These are phyloP conservation scores for Pythium insidiosum DNA, from an alignment of 352 stramenopile genomes.

Conservation along the genomic window DNA sequence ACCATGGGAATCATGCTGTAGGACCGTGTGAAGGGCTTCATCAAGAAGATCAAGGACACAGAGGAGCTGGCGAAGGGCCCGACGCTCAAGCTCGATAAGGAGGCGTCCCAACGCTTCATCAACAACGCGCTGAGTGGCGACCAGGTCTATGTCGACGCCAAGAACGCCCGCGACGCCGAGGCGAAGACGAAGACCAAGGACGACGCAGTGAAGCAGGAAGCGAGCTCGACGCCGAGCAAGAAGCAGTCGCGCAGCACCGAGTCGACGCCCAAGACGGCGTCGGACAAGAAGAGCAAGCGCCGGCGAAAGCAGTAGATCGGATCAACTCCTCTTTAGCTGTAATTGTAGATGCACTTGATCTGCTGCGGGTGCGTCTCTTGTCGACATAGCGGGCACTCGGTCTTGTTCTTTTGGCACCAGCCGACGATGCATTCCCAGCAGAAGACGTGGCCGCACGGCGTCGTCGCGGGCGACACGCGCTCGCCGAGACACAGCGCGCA, in stretches of 20 bases:
- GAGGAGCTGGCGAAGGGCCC: slow-evolving; percentile 75
- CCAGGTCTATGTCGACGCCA: slow-evolving; percentile 72
- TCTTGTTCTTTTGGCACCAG: slow-evolving; percentile 90
- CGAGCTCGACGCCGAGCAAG: slow-evolving; percentile 15
- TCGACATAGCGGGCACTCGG: slow-evolving; percentile 86
- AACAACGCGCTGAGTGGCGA: slow-evolving; percentile 80
- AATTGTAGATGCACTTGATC: slow-evolving; percentile 91
- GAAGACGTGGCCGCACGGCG: slow-evolving; percentile 88
- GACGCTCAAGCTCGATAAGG: slow-evolving; percentile 69
- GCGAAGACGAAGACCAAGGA: slow-evolving; percentile 34
- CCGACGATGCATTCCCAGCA: slow-evolving; percentile 92
- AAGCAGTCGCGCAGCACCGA: slow-evolving; percentile 2
- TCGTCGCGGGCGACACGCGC: slow-evolving; percentile 63
- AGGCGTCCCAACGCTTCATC: slow-evolving; percentile 74
- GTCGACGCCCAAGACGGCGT: slow-evolving; percentile 13
- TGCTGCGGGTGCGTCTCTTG: slow-evolving; percentile 83
- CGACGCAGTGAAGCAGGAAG: slow-evolving; percentile 8
- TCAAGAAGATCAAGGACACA: slow-evolving; percentile 88
- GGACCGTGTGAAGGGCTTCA: slow-evolving; percentile 83
- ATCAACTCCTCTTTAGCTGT: slow-evolving; percentile 31
- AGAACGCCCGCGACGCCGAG: slow-evolving; percentile 40
- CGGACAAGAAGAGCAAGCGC: slow-evolving; percentile 46
- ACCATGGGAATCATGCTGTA: too few species aligned
- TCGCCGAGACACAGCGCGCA: slow-evolving; percentile 84
- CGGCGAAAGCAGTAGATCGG: slow-evolving; percentile 20